Conservation (phyloP, 192 early-diverging fungal species). For the Haplosporangium gracile region DNA sequence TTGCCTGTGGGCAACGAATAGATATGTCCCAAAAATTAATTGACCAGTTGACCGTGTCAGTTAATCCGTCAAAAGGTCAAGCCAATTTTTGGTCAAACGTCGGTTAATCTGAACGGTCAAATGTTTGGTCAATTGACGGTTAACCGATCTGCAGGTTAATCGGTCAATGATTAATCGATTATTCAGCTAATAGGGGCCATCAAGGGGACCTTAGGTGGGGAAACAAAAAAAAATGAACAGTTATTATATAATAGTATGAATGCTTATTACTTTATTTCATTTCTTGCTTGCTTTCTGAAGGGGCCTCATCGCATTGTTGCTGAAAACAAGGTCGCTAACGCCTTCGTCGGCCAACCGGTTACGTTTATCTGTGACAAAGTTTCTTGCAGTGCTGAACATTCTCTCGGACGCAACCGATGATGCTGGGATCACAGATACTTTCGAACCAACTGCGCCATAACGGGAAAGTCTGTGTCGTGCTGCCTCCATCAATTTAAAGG, state of each 20-base stretch:
- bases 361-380: constrained; percentile 5
- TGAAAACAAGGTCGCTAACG: constrained; percentile 21
- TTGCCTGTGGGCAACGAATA: too few relatives aligned
- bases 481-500: constrained; percentile 21
- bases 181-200: too few relatives aligned
- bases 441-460: constrained; percentile 11
- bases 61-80: too few relatives aligned
- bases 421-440: constrained; percentile 32
- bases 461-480: constrained; percentile 10
- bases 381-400: constrained; percentile 17
- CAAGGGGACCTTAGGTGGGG: too few relatives aligned
- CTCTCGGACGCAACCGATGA: constrained; percentile 18
- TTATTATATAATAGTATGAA: background rate
- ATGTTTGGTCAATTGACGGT: too few relatives aligned
- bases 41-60: too few relatives aligned
- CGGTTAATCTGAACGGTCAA: too few relatives aligned
- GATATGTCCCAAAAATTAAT: too few relatives aligned
- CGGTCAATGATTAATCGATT: too few relatives aligned
- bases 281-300: background rate
- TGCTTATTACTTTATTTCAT: background rate
- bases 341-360: constrained; percentile 8
- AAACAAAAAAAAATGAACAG: too few relatives aligned
- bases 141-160: too few relatives aligned
- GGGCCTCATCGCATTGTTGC: background rate
- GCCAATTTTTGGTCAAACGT: too few relatives aligned